Base-by-base conservation (phyloP, 345 rosid genomes). In the Gossypium ekmanianum region DNA sequence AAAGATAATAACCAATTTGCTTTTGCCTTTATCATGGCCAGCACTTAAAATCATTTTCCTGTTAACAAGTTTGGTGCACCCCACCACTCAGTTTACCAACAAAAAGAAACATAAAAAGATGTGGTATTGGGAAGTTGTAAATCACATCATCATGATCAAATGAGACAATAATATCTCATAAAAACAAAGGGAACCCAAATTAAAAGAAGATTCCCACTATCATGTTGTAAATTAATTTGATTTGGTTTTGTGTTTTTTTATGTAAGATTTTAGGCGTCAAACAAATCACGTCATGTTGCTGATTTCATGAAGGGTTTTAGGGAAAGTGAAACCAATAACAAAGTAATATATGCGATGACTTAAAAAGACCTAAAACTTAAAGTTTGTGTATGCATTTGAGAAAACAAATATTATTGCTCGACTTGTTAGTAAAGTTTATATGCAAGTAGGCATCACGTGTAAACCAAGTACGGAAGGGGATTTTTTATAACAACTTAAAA, bases 311-410 rank as follows among this genome's bases (percentile, higher is more conserved):
- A 51, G 26, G 11, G 20, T 16, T 4, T 71, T 17, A 0, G 27
- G 24, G 56, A 18, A 34, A 56, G 7, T 24, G 11, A 52, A 71
- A 16, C 57, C 8, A 22, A 18, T 20, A 20, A 18, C 39, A 11
- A 72, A 72, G 50, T 13, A 24, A 34, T 54, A 10, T 70, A 29
- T 2, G 64, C 51, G 43, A 72, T 57, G 66, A 72, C 64, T 58
- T 57, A 9, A 0, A 0, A 3, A 5, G 75, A 57, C 65, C 22
- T 72, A 12, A 51, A 51, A 71, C 39, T 26, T n/a, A 9, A 65
- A 13, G 6, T 12, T 24, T 24, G 9, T 26, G 58, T 43, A n/a
- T n/a, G 26, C 22, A 11, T 12, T 20, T 5, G 54, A 45, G n/a
- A 44, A 44, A 18, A 48, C 4, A 48, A 66, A 3, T 66, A 4